A percentile compares a stretch with the other conserved stretches of the same genome.
Conservation (phyloP, 2,329 filamentous ascomycete genomes). For the Bertia moriformis region DNA sequence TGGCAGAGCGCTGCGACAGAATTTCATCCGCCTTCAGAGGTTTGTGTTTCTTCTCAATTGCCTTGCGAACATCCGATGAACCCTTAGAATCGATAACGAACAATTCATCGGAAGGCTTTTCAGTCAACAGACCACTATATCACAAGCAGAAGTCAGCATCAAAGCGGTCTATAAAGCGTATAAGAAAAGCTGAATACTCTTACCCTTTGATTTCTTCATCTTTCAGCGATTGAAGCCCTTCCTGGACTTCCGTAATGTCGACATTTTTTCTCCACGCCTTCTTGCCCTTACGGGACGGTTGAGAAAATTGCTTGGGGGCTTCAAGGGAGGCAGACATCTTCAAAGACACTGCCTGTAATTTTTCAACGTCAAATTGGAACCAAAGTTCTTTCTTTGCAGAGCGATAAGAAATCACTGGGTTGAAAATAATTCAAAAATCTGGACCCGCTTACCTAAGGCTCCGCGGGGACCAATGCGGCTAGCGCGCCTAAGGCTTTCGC, state of each 20-base stretch:
- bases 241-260: constrained; percentile 72
- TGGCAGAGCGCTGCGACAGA: constrained; percentile 65
- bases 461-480: background rate
- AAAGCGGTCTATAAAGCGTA: background rate
- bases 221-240: constrained; percentile 70
- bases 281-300: constrained; percentile 90
- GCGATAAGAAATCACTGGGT: background rate
- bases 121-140: constrained; percentile 67
- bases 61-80: constrained; percentile 37
- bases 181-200: constrained; percentile 41
- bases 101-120: constrained; percentile 69
- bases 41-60: constrained; percentile 56
- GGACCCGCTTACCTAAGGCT: background rate
- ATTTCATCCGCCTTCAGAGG: constrained; percentile 83
- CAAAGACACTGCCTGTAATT: background rate
- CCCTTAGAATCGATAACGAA: constrained; percentile 72
- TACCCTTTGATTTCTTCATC: constrained; percentile 88
- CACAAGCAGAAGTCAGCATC: background rate
- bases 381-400: background rate
- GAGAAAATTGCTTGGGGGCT: constrained; percentile 68
- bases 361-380: background rate
- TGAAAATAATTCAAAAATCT: background rate
- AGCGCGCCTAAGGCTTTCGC: background rate
- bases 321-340: constrained; percentile 9
- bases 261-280: constrained; percentile 99